Conservation (phyloP, 75 land plant genomes). For the Larix kaempferi region DNA sequence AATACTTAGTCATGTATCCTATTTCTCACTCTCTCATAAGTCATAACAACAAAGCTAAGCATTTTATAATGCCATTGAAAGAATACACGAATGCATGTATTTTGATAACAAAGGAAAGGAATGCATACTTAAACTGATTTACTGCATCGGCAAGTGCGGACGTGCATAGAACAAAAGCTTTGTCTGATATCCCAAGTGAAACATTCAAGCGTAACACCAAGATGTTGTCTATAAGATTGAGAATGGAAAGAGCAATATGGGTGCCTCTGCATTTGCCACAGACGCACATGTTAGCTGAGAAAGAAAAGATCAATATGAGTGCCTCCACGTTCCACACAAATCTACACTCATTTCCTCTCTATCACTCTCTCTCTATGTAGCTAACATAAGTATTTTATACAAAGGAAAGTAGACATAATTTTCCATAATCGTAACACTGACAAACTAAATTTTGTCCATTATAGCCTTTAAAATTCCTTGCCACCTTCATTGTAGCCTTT, state of each 20-base stretch:
- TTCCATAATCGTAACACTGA: no score
- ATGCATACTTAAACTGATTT: conserved; percentile 73
- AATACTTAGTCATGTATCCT: neutral
- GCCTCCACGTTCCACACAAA: neutral
- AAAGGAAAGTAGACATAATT: neutral
- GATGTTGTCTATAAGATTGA: conserved; percentile 50
- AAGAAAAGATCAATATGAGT: no score
- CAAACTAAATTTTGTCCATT: no score
- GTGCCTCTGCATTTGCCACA: conserved; percentile 38
- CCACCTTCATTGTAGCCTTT: no score
- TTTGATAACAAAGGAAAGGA: neutral
- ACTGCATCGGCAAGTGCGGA: conserved; percentile 77
- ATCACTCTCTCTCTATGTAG: neutral
- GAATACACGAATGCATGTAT: neutral
- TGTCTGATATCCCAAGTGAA: conserved; percentile 51
- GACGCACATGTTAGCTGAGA: no score
- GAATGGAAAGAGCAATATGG: conserved; percentile 49
- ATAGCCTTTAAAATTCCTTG: no score
- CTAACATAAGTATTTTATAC: neutral
- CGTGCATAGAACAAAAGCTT: conserved; percentile 59
- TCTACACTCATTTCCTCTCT: neutral
- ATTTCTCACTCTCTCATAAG: neutral
- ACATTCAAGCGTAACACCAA: conserved; percentile 46
- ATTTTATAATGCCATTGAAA: neutral
- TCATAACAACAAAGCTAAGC: neutral